phyloP scores from a whole-genome alignment of 345 rosid species.

The Dipteronia dyeriana region DNA sequence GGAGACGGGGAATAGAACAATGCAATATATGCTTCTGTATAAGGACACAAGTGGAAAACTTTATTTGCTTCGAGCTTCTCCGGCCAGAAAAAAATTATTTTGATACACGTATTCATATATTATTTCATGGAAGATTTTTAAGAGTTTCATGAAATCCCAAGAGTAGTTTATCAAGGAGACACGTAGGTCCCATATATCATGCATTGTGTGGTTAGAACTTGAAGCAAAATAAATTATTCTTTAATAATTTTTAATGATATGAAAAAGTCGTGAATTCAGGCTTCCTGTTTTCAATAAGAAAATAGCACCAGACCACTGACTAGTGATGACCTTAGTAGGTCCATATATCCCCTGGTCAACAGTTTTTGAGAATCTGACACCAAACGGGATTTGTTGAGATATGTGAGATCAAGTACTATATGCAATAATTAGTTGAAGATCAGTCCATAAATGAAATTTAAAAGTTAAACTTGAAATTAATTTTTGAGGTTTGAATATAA shows the following conservation, averaged over 20 bases:
- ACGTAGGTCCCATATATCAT: constrained; percentile 20
- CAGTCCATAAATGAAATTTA: too few relatives aligned
- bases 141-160: background rate
- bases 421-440: too few relatives aligned
- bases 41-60: constrained; percentile 9
- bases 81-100: constrained; percentile 7
- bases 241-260: constrained; percentile 9
- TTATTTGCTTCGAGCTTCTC: constrained; percentile 7
- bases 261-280: background rate
- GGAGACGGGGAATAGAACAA: background rate
- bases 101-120: background rate
- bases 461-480: too few relatives aligned
- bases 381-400: too few relatives aligned
- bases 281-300: background rate
- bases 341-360: background rate
- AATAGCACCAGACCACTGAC: background rate
- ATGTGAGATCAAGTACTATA: too few relatives aligned
- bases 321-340: constrained; percentile 19
- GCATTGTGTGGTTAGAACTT: constrained; percentile 2
- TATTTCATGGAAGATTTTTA: constrained; percentile 2
- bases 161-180: background rate
- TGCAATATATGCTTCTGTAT: background rate
- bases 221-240: constrained; percentile 11
- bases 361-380: too few relatives aligned
- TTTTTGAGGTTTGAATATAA: too few relatives aligned